These are phyloP conservation scores for Setaria italica DNA, from an alignment of 202 grass and related monocot species.

Conservation along the genomic window DNA sequence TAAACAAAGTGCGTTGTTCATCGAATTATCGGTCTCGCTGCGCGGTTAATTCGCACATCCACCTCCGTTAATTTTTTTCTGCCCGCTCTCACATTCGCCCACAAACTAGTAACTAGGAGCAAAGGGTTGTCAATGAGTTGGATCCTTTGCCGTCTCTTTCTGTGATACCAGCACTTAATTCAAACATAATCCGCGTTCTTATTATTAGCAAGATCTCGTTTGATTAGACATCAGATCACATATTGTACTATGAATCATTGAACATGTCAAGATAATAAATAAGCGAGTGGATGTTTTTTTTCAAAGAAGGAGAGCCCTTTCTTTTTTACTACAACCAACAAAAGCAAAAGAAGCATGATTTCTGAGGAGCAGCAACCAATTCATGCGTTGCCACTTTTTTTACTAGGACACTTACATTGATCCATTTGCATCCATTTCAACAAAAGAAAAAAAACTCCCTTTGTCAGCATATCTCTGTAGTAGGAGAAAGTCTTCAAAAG, in stretches of 20 bases:
- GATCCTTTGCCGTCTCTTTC: background rate
- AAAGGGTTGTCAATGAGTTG: background rate
- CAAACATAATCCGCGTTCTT: background rate
- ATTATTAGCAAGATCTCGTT: background rate
- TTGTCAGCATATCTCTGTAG: background rate
- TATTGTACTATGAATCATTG: conserved; percentile 16
- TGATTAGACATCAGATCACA: background rate
- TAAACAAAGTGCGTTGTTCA: background rate
- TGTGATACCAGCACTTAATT: background rate
- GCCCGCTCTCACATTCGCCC: too few relatives aligned
- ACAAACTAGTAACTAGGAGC: background rate
- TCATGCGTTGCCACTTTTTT: background rate
- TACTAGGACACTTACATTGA: background rate
- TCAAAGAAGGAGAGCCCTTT: background rate
- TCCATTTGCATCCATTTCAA: too few relatives aligned
- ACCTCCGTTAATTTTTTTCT: background rate
- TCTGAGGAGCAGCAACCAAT: background rate
- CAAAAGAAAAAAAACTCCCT: background rate
- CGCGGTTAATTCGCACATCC: background rate
- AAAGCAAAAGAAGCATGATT: background rate
- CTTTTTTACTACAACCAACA: background rate
- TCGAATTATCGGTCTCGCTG: background rate
- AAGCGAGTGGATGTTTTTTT: background rate
- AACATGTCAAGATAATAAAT: background rate
- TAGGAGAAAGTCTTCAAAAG: background rate